Conservation (phyloP, 176 grass and related monocot species). For the Eragrostis curvula region DNA sequence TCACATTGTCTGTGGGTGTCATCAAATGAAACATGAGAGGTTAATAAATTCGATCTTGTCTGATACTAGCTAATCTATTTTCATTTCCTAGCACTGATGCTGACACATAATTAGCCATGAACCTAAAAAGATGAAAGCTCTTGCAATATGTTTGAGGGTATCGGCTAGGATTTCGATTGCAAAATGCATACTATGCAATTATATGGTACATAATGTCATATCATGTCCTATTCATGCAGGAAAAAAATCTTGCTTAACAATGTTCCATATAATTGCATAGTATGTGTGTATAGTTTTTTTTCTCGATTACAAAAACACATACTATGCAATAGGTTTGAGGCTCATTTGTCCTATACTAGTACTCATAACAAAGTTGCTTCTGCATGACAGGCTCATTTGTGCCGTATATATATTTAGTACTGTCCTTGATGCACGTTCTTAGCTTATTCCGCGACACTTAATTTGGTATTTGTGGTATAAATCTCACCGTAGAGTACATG, state of each 20-base stretch:
- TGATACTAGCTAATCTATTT: conserved; percentile 1
- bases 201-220: not conserved
- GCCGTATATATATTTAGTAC: too few species aligned
- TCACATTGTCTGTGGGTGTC: not conserved
- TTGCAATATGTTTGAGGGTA: conserved; percentile 4
- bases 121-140: not conserved
- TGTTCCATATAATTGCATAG: too few species aligned
- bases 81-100: conserved; percentile 9
- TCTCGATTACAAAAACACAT: too few species aligned
- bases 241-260: too few species aligned
- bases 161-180: not conserved
- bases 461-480: not conserved
- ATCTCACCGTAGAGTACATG: conserved; percentile 10
- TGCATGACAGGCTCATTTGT: not conserved
- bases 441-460: not conserved
- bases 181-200: not conserved
- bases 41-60: not conserved
- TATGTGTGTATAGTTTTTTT: too few species aligned
- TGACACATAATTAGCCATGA: not conserved
- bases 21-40: conserved; percentile 14
- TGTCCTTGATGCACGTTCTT: not conserved
- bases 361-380: not conserved
- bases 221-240: not conserved
- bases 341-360: too few species aligned
- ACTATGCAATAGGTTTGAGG: too few species aligned